These are phyloP conservation scores for Botrytis pseudocinerea DNA, from an alignment of 2,329 filamentous ascomycete genomes.

Conservation along the genomic window DNA sequence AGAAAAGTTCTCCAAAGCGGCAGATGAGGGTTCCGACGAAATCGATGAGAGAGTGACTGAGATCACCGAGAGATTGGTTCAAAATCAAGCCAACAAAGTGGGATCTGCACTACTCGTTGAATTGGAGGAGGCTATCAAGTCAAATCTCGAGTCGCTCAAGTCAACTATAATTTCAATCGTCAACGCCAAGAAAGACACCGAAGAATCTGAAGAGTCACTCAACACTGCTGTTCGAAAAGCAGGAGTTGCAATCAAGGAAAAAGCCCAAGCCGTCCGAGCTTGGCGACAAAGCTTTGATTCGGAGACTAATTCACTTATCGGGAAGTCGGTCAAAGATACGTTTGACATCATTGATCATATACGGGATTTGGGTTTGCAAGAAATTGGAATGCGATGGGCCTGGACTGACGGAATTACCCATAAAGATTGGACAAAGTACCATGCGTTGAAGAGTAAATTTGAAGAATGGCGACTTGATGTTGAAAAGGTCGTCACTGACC, in stretches of 20 bases:
- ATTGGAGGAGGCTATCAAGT: slow-evolving; percentile 66
- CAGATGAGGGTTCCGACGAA: slow-evolving; percentile 77
- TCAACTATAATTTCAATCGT: slow-evolving; percentile 65
- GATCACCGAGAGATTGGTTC: slow-evolving; percentile 69
- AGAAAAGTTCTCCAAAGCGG: slow-evolving; percentile 80
- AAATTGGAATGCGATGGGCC: slow-evolving; percentile 79
- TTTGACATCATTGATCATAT: slow-evolving; percentile 68
- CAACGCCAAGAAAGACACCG: slow-evolving; percentile 48
- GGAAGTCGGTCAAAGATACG: slow-evolving; percentile 61
- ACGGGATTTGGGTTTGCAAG: slow-evolving; percentile 67
- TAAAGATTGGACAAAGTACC: slow-evolving; percentile 95
- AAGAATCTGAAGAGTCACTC: slow-evolving; percentile 54
- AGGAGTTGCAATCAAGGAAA: slow-evolving; percentile 61
- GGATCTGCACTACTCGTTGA: slow-evolving; percentile 67
- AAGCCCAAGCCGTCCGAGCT: slow-evolving; percentile 62
- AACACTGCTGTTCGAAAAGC: slow-evolving; percentile 55
- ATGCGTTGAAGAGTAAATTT: slow-evolving; percentile 79
- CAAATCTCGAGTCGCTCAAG: slow-evolving; percentile 67
- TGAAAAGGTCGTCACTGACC: slow-evolving; percentile 70
- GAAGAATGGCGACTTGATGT: slow-evolving; percentile 84
- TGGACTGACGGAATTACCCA: slow-evolving; percentile 96
- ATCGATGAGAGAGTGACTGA: slow-evolving; percentile 63
- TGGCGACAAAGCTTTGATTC: slow-evolving; percentile 62
- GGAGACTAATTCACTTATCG: slow-evolving; percentile 57
- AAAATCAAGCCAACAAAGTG: slow-evolving; percentile 63